phyloP scores from a whole-genome alignment of 352 stramenopile species.

The Pythium coloratum region DNA sequence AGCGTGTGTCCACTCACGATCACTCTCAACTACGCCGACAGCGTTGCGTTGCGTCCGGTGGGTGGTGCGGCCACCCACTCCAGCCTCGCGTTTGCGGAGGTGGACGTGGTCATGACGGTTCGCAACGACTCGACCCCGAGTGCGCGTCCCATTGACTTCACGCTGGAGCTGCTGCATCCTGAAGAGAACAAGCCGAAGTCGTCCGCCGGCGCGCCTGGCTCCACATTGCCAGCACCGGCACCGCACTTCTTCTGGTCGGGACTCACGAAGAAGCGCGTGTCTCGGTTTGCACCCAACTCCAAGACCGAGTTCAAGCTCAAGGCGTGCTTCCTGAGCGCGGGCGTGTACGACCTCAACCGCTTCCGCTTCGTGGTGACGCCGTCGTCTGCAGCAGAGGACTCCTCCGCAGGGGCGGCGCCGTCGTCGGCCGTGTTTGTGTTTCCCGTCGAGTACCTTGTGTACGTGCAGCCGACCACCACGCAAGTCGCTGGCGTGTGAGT shows the following conservation, averaged over 20 bases:
- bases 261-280: conserved; percentile 69
- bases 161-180: conserved; percentile 74
- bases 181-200: conserved; percentile 50
- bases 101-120: conserved; percentile 77
- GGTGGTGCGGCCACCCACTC: neutral
- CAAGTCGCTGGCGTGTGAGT: neutral
- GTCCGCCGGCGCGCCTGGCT: neutral
- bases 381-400: neutral
- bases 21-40: conserved; percentile 56
- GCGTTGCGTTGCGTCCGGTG: conserved; percentile 12
- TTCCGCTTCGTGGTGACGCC: conserved; percentile 65
- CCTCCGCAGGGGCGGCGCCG: neutral
- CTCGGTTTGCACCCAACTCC: conserved; percentile 47
- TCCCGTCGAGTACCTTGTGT: conserved; percentile 75
- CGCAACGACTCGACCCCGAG: conserved; percentile 58
- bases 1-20: conserved; percentile 69
- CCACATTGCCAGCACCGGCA: conserved; percentile 25
- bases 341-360: conserved; percentile 84
- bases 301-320: conserved; percentile 54
- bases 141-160: conserved; percentile 70
- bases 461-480: conserved; percentile 39
- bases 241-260: conserved; percentile 83
- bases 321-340: conserved; percentile 70
- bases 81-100: conserved; percentile 43
- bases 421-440: conserved; percentile 58